phyloP scores from a whole-genome alignment of 148 eudicot genomes.

The Polygonum maritimum region DNA sequence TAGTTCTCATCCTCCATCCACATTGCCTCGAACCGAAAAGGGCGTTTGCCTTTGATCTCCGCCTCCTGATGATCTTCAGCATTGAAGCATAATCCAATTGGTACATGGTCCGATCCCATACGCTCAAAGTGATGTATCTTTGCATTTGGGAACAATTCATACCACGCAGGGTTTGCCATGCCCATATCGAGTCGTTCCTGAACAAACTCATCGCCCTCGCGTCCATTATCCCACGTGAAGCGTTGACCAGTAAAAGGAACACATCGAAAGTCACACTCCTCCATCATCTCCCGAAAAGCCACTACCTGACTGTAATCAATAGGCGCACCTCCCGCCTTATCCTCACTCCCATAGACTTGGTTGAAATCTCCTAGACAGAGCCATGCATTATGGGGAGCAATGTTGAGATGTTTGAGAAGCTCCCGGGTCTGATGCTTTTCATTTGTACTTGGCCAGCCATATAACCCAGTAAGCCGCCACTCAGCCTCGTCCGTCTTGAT shows the following conservation, averaged over 20 bases:
- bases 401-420: not conserved
- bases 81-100: not conserved
- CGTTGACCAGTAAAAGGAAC: not conserved
- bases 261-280: not conserved
- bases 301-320: not conserved
- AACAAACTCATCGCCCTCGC: not conserved
- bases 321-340: not conserved
- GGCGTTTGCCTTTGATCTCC: not conserved
- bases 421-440: not conserved
- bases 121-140: not conserved
- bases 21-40: not conserved
- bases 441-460: not conserved
- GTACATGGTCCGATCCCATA: not conserved
- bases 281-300: not conserved
- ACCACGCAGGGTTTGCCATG: not conserved
- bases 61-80: not conserved
- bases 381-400: not conserved
- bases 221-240: not conserved
- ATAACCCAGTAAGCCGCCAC: not conserved
- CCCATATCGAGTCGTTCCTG: not conserved
- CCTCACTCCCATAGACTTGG: not conserved
- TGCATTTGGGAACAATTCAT: not conserved
- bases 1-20: not conserved
- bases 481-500: not conserved
- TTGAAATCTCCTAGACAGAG: not conserved